Conservation (phyloP, 2,329 filamentous ascomycete genomes). For the Apiospora phragmitis region DNA sequence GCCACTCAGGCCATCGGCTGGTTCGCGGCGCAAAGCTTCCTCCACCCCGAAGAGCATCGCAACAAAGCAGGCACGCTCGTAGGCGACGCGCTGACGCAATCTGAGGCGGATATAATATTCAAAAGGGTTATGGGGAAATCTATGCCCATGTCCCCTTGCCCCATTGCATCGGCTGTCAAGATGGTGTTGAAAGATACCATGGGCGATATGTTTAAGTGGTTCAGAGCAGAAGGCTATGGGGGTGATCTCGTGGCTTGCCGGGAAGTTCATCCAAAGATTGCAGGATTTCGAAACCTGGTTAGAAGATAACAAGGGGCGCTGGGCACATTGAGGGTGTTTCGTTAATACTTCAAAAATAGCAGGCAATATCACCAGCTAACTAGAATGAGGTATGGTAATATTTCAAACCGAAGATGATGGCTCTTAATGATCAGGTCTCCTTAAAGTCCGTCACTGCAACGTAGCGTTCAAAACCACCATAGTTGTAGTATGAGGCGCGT, state of each 20-base stretch:
- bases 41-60: slow-evolving; percentile 32
- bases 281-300: slow-evolving; percentile 27
- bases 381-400: background rate
- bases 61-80: slow-evolving; percentile 37
- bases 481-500: background rate
- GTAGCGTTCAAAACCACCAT: background rate
- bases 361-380: background rate
- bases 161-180: slow-evolving; percentile 29
- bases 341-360: background rate
- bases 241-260: slow-evolving; percentile 33
- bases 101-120: slow-evolving; percentile 33
- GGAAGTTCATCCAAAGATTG: slow-evolving; percentile 29
- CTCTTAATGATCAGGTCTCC: background rate
- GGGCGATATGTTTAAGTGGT: slow-evolving; percentile 39
- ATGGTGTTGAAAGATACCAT: slow-evolving; percentile 32
- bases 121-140: slow-evolving; percentile 30
- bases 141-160: slow-evolving; percentile 29
- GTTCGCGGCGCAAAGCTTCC: slow-evolving; percentile 38
- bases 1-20: slow-evolving; percentile 40
- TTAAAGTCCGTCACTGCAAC: background rate
- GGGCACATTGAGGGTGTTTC: background rate
- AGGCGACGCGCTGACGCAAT: slow-evolving; percentile 39
- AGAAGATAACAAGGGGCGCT: background rate
- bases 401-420: background rate
- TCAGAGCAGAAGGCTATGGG: slow-evolving; percentile 35